Evolutionary conservation across 768 basidiomycete genomes (phyloP).

Genomic region (Dentipellis sp.): DNA sequence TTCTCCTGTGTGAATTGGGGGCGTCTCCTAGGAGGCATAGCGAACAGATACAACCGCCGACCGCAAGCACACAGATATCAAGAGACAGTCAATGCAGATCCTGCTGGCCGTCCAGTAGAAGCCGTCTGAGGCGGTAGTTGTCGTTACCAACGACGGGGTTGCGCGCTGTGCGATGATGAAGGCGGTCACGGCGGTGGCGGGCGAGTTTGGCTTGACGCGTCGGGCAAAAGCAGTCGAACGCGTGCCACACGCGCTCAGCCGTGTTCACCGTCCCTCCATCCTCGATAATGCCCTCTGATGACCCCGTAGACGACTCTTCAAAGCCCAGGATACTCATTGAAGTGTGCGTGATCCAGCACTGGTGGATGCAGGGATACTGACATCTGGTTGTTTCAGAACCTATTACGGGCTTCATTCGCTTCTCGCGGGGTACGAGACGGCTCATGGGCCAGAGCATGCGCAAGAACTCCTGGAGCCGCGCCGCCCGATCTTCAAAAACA

Average conservation of each 20-base stretch:
- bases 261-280: not conserved
- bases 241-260: not conserved
- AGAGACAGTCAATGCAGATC: not conserved
- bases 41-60: not conserved
- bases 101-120: not conserved
- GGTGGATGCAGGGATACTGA: no score
- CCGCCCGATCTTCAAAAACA: constrained; percentile 42
- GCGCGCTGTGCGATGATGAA: no score
- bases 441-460: constrained; percentile 47
- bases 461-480: constrained; percentile 51
- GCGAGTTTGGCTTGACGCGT: not conserved
- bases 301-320: not conserved
- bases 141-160: no score
- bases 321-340: not conserved
- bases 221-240: not conserved
- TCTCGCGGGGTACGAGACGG: constrained; percentile 51
- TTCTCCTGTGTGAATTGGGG: constrained; percentile 71
- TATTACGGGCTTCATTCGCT: constrained; percentile 54
- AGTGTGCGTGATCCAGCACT: not conserved
- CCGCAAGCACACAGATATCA: not conserved
- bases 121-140: not conserved
- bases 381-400: constrained; percentile 32
- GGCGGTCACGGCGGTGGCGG: no score
- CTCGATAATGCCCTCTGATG: not conserved
- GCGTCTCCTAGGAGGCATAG: constrained; percentile 67